Evolutionary conservation across 139 green algal species (phyloP).

Genomic region (Trebouxia sp.): DNA sequence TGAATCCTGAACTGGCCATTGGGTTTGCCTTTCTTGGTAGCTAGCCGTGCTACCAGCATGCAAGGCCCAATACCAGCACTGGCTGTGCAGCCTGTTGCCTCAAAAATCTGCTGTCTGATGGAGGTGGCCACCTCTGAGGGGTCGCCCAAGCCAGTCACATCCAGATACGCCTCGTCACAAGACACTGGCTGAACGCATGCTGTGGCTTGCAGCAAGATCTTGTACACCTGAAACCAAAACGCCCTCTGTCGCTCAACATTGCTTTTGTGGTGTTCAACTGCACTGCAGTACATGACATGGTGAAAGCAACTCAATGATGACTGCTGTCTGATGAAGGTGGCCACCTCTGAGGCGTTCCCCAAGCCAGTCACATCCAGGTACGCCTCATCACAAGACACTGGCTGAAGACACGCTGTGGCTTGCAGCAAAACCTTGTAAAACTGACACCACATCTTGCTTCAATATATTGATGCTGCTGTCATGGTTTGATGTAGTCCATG

Average conservation of each 20-base stretch:
- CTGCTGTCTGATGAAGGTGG: conserved; percentile 51
- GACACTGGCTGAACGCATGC: conserved; percentile 82
- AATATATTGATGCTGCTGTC: too few relatives aligned
- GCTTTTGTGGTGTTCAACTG: too few relatives aligned
- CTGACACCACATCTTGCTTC: too few relatives aligned
- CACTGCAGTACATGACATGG: too few relatives aligned
- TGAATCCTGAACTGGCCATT: conserved; percentile 69
- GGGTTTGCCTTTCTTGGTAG: conserved; percentile 84
- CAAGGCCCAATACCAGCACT: conserved; percentile 75
- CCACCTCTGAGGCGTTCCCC: conserved; percentile 58
- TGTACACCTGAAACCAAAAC: conserved; percentile 73
- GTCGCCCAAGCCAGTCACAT: conserved; percentile 84
- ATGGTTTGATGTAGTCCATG: too few relatives aligned
- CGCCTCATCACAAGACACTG: conserved; percentile 94
- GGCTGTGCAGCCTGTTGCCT: conserved; percentile 51
- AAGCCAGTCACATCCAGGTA: conserved; percentile 90
- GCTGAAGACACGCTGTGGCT: conserved; percentile 72
- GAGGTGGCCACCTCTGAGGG: conserved; percentile 43
- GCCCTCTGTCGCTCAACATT: too few relatives aligned
- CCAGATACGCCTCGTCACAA: conserved; percentile 94
- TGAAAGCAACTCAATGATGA: too few relatives aligned
- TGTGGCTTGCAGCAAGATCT: conserved; percentile 73
- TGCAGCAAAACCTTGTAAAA: conserved; percentile 85
- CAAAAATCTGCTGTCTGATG: conserved; percentile 64
- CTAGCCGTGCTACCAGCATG: conserved; percentile 80